Evolutionary conservation across 176 grass and related monocot genomes (phyloP).

Genomic region (Elymus sibiricus): DNA sequence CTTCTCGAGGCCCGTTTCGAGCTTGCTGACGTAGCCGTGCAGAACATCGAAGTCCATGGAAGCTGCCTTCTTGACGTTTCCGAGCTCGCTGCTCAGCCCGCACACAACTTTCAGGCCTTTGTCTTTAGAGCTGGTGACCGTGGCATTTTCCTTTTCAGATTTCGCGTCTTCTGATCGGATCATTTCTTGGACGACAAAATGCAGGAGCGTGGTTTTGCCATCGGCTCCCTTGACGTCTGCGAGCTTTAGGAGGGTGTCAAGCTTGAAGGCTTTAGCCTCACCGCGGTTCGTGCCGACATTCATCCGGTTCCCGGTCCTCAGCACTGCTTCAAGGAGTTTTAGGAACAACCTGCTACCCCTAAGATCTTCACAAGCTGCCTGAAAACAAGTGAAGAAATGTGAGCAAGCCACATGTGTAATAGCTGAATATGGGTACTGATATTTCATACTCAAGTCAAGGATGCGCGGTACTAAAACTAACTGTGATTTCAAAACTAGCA

Average conservation of each 20-base stretch:
- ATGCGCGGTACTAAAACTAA: neutral
- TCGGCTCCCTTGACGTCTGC: conserved; percentile 93
- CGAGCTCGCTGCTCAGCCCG: conserved; percentile 76
- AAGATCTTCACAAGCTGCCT: conserved; percentile 95
- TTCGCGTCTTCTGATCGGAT: conserved; percentile 77
- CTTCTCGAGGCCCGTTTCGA: conserved; percentile 78
- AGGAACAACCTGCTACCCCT: conserved; percentile 81
- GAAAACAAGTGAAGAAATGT: conserved; percentile 27
- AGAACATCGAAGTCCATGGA: conserved; percentile 95
- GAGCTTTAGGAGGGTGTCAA: conserved; percentile 95
- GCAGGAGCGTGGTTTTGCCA: conserved; percentile 90
- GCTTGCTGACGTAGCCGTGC: conserved; percentile 78
- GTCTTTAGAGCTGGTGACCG: conserved; percentile 48
- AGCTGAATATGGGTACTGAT: neutral
- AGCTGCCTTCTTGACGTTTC: conserved; percentile 88
- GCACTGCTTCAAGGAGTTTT: conserved; percentile 91
- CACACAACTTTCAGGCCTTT: conserved; percentile 86
- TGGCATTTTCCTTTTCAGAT: conserved; percentile 44
- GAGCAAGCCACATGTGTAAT: neutral
- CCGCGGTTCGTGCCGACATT: conserved; percentile 96
- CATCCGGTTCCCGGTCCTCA: conserved; percentile 95
- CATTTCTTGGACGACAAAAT: conserved; percentile 99
- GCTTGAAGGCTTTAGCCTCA: conserved; percentile 92
- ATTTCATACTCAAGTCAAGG: neutral
- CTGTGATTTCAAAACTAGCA: neutral